Conservation (phyloP, 2,329 filamentous ascomycete species). For the Colletotrichum acutatum region DNA sequence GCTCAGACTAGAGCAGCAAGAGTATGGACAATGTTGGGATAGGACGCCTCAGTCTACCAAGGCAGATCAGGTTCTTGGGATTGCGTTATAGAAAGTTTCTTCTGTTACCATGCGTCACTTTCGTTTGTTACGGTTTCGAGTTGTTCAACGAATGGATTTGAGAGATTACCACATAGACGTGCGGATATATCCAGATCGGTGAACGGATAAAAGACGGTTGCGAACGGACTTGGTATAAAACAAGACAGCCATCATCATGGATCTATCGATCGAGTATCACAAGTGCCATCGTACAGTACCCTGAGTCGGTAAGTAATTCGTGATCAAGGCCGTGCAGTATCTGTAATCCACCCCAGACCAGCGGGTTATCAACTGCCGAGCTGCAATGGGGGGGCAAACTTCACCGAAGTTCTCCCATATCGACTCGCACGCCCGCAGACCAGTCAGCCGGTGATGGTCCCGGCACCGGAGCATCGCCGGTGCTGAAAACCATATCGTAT, state of each 20-base stretch:
- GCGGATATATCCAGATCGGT: background rate
- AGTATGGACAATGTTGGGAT: background rate
- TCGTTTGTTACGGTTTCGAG: background rate
- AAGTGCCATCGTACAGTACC: background rate
- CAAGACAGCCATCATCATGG: background rate
- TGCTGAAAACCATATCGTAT: background rate
- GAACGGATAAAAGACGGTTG: background rate
- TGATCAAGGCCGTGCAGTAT: background rate
- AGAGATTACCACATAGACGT: background rate
- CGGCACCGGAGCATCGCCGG: background rate
- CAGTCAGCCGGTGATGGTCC: background rate
- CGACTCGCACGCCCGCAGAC: background rate
- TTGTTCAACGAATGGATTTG: constrained; percentile 1
- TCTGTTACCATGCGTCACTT: background rate
- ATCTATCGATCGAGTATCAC: background rate
- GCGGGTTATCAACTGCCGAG: background rate
- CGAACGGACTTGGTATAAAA: background rate
- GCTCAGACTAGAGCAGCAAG: constrained; percentile 24
- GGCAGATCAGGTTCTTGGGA: constrained; percentile 24
- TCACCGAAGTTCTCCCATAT: background rate
- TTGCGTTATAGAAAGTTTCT: background rate
- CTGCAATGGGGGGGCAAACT: background rate
- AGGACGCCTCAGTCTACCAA: constrained; percentile 2
- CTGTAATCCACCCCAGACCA: background rate
- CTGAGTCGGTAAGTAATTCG: background rate